Percentiles rank a stretch among this genome's conserved stretches.
phyloP scores from a whole-genome alignment of 2,329 filamentous ascomycete species.

The Peltaster fructicola region DNA sequence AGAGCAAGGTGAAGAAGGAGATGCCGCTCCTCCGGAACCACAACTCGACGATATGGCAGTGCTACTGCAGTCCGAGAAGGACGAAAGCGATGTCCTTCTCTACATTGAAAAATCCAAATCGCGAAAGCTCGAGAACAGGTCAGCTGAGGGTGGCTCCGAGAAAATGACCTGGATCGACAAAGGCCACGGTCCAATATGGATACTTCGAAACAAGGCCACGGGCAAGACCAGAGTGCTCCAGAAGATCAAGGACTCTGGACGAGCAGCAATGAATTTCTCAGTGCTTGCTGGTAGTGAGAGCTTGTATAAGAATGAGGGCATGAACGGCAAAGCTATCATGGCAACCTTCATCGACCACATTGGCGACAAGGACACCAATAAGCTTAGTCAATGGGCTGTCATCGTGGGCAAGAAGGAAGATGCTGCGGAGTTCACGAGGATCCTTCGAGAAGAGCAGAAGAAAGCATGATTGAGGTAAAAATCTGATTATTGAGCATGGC shows the following conservation, averaged over 20 bases:
- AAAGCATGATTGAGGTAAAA: no score
- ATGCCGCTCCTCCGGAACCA: constrained; percentile 12
- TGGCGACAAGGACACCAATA: constrained; percentile 28
- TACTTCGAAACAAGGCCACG: constrained; percentile 57
- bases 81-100: constrained; percentile 52
- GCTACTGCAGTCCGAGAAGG: constrained; percentile 39
- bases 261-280: constrained; percentile 53
- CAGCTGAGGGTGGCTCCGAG: constrained; percentile 29
- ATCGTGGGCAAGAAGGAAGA: constrained; percentile 43
- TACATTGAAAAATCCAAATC: constrained; percentile 52
- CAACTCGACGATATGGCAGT: constrained; percentile 54
- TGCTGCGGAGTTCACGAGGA: constrained; percentile 31
- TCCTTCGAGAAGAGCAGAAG: constrained; percentile 27
- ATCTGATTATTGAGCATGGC: no score
- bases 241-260: constrained; percentile 57
- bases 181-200: constrained; percentile 52
- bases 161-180: constrained; percentile 48
- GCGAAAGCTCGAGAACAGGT: constrained; percentile 38
- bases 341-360: constrained; percentile 19
- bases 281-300: constrained; percentile 33
- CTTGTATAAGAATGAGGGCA: constrained; percentile 40
- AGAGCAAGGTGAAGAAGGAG: constrained; percentile 10
- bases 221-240: constrained; percentile 50
- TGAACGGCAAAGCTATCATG: constrained; percentile 30
- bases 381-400: constrained; percentile 52